Percentiles rank a stretch among this genome's conserved stretches.
Conservation (phyloP, 495 filamentous ascomycete species). For the Neurospora sp. region DNA sequence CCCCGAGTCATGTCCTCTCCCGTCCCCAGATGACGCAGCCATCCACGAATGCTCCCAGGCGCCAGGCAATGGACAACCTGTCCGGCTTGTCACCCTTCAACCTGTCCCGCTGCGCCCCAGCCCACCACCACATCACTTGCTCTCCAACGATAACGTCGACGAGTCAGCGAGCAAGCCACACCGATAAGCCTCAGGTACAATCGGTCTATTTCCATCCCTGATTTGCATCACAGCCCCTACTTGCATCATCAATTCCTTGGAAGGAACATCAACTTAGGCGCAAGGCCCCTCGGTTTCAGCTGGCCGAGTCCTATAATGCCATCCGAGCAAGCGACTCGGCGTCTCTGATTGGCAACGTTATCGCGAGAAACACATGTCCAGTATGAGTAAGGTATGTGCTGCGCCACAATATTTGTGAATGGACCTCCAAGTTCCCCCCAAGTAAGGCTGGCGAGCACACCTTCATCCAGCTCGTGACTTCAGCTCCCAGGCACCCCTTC, state of each 20-base stretch:
- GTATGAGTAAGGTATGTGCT: background rate
- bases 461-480: background rate
- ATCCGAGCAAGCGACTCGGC: background rate
- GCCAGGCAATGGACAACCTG: background rate
- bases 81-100: background rate
- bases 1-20: background rate
- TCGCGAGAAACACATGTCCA: background rate
- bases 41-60: background rate
- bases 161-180: background rate
- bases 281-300: background rate
- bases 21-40: background rate
- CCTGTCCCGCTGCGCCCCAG: background rate
- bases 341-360: background rate
- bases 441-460: background rate
- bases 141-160: background rate
- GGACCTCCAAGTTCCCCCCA: background rate
- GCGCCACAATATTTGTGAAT: background rate
- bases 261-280: background rate
- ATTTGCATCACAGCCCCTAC: background rate
- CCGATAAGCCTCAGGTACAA: background rate
- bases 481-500: background rate
- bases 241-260: background rate
- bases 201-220: background rate
- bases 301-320: background rate
- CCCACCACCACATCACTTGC: background rate